Evolutionary conservation across 495 filamentous ascomycete species (phyloP), one percentile per base, ranked within the genome.

Genomic region (Chaetomium cochliodes): DNA sequence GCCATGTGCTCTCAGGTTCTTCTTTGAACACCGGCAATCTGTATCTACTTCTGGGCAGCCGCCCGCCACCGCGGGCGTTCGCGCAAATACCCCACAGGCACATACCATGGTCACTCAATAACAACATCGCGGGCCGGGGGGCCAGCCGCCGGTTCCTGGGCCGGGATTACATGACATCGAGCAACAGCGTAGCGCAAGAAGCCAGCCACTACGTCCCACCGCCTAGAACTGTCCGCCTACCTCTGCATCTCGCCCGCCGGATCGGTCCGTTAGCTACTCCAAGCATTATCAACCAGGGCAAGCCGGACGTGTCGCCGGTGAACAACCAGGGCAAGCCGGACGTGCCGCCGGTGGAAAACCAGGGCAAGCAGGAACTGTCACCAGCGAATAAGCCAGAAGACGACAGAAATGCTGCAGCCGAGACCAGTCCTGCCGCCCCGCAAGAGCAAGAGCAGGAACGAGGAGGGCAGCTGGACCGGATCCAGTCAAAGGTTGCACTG

Each of bases 61-160:
- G 68, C 72, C 78, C 82, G 77, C 81, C 76, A 58, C 76, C 73
- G 80, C 82, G 81, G 80, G 79, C 79, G 71, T 74, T 78, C 72
- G 75, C 77, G 73, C 75, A 77, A 78, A 84, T 84, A 83, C 78
- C 75, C 66, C 73, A 65, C 72, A 79, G 75, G 70, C 65, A 61
- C 67, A 64, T 66, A 60, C 57, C 23, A 84, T 85, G 83, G 77
- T 72, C 53, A 59, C 72, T 52, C 79, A 79, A 78, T 84, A 81
- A 78, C 81, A 68, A 65, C 47, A 62, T 28, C 46, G 79, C 59
- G 71, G 82, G 81, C 82, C 81, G 80, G 80, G 82, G 76, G 79
- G 82, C 81, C 81, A 79, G 18, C 62, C 60, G 61, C 60, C 56
- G 53, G 54, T 30, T 74, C 41, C 70, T 64, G 46, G 67, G 51